Evolutionary conservation across 1,284 basidiomycete genomes (phyloP), one percentile per base, ranked within the genome.

Genomic region (Apiotrichum mycotoxinovorans): DNA sequence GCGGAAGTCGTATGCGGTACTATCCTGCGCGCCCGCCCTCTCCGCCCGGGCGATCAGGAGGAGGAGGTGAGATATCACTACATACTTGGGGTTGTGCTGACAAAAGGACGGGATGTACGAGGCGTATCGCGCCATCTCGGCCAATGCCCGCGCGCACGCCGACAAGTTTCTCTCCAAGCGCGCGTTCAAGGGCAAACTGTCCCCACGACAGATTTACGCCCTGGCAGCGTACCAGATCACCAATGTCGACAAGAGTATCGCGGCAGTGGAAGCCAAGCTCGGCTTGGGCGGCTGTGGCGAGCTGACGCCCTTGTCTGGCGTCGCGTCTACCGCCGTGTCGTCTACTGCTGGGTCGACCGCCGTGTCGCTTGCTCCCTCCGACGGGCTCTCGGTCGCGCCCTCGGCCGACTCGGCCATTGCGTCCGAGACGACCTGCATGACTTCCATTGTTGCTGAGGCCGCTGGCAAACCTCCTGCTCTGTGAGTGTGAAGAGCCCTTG

Each of bases 201-300:
- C 37, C 8, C 46, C 53, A 22, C 37, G 52, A 14, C 62, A 64
- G 38, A 54, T 67, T 25, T 62, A 68, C 27, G 68, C 64, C 1
- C 49, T 70, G 22, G 66, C 65, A 2, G 68, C 65, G 4, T 70
- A 68, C 50, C 65, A 66, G 52, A 52, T 70, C 42, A 66, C 68
- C 8, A 64, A 63, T 34, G 49, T 64, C 26, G 43, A 53, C 22
- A 17, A 47, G 25, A 26, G 62, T 34, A 43, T 37, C 27, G 20
- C 22, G 10, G 54, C 34, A 11, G 54, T 52, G 3, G 49, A 56
- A n/a, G 52, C 53, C 10, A 27, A 47, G 27, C 18, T 60, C 33
- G 46, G 57, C 34, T 18, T 47, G 14, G 20, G 23, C 14, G 41
- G 22, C 11, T 18, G 37, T 14, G 15, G n/a, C 15, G 30, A 30